Evolutionary conservation across 345 rosid species (phyloP).

Genomic region (Moricandia arvensis): DNA sequence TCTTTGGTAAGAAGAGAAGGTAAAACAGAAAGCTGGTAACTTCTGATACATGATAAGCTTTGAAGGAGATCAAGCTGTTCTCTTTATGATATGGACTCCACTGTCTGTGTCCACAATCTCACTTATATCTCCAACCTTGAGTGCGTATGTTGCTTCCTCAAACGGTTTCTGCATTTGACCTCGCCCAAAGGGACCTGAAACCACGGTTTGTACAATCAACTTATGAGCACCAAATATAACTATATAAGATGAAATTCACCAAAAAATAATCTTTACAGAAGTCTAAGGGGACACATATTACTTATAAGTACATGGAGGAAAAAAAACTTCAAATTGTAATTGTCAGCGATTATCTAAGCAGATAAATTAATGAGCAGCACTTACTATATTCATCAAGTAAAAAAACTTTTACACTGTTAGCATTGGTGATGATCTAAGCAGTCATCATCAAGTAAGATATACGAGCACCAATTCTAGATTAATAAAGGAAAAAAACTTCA

Average conservation of each 20-base stretch:
- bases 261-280: background rate
- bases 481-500: background rate
- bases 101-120: conserved; percentile 91
- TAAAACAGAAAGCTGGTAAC: background rate
- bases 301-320: no score
- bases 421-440: background rate
- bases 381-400: background rate
- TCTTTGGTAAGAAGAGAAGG: conserved; percentile 16
- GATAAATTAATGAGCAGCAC: background rate
- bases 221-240: background rate
- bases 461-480: background rate
- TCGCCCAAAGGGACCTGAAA: conserved; percentile 78
- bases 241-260: no score
- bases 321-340: background rate
- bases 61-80: conserved; percentile 54
- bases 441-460: background rate
- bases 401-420: background rate
- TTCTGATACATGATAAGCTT: background rate
- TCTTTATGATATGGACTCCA: conserved; percentile 85
- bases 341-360: background rate
- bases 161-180: conserved; percentile 99
- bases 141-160: conserved; percentile 76
- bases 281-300: no score
- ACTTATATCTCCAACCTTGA: conserved; percentile 86
- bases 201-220: background rate